Evolutionary conservation across 768 basidiomycete genomes (phyloP).

Genomic region (Pisolithus tinctorius): DNA sequence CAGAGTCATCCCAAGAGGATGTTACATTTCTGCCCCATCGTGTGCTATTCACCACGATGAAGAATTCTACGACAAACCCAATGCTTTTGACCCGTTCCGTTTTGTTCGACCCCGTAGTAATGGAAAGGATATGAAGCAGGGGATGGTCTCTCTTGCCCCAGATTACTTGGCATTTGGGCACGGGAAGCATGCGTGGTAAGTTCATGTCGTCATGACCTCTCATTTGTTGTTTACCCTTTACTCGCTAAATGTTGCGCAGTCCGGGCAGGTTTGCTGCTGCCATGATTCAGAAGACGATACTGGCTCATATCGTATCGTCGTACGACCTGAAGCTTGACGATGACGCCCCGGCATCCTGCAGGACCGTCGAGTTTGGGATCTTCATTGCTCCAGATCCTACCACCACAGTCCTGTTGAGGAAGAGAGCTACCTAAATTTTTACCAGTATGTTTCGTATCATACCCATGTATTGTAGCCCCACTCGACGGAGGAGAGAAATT

Average conservation of each 20-base stretch:
- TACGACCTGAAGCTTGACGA: constrained; percentile 44
- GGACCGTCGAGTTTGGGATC: background rate
- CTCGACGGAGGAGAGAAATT: no score
- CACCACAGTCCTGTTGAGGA: background rate
- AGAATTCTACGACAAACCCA: background rate
- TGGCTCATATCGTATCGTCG: constrained; percentile 30
- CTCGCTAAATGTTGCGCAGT: background rate
- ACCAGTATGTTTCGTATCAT: background rate
- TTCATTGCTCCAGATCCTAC: background rate
- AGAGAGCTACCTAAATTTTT: background rate
- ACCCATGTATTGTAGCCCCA: no score
- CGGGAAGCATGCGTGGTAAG: constrained; percentile 13
- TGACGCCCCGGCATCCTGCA: constrained; percentile 26
- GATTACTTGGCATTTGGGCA: constrained; percentile 29
- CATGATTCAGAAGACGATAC: constrained; percentile 32
- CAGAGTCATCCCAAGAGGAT: constrained; percentile 26
- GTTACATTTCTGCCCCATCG: background rate
- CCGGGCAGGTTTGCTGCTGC: constrained; percentile 38
- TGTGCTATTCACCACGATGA: background rate
- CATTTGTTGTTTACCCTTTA: background rate
- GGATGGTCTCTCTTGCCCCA: constrained; percentile 27
- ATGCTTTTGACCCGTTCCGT: background rate
- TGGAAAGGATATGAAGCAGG: background rate
- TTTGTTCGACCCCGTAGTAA: background rate
- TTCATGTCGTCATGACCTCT: background rate